Percentiles rank a stretch among this genome's conserved stretches.
Conservation (phyloP, 441 rosid species). For the Adansonia rubrostipa region DNA sequence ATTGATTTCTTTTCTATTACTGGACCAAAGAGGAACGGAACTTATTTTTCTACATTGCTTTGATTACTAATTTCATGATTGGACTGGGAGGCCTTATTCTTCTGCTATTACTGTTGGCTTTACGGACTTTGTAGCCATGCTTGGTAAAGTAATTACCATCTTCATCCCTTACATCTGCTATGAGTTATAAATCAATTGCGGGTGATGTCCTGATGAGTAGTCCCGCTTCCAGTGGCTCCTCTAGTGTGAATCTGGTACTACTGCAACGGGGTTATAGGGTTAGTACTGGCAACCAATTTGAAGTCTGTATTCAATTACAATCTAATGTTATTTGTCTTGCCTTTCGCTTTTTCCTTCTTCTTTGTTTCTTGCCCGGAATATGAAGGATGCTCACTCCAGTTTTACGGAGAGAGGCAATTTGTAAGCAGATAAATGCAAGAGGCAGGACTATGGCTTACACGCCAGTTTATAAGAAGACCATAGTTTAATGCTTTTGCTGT, state of each 20-base stretch:
- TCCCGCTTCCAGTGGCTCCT: constrained; percentile 25
- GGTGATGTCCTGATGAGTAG: constrained; percentile 31
- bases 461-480: constrained; percentile 4
- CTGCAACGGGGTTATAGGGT: constrained; percentile 21
- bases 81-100: constrained; percentile 27
- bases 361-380: constrained; percentile 31
- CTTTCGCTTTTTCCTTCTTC: constrained; percentile 24
- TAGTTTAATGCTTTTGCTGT: not conserved
- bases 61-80: constrained; percentile 21
- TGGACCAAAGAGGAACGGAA: constrained; percentile 10
- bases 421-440: constrained; percentile 11
- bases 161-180: constrained; percentile 22
- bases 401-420: constrained; percentile 7
- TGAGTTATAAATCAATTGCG: constrained; percentile 24
- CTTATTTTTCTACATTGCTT: constrained; percentile 24
- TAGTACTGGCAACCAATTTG: constrained; percentile 2
- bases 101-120: constrained; percentile 19
- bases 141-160: constrained; percentile 20
- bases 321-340: constrained; percentile 23
- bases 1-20: constrained; percentile 14
- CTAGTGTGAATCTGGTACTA: constrained; percentile 19
- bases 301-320: constrained; percentile 18
- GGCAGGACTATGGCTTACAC: constrained; percentile 14
- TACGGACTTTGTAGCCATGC: constrained; percentile 21
- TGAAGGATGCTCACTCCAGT: constrained; percentile 24